Conservation (phyloP, 176 grass and related monocot species). For the Phoenix dactylifera region DNA sequence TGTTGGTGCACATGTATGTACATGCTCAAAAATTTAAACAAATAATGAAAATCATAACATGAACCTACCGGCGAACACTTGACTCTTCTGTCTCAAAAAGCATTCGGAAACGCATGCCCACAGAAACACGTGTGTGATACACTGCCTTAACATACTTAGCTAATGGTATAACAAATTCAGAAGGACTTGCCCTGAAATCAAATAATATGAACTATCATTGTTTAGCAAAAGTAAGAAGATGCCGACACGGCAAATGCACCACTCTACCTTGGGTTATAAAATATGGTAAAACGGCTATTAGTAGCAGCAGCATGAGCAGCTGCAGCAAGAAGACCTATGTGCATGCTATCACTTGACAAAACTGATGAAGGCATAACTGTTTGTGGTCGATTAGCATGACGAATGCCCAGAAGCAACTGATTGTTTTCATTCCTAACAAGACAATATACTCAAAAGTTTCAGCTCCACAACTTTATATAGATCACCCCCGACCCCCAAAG, state of each 20-base stretch:
- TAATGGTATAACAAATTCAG: constrained; percentile 91
- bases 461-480: neutral
- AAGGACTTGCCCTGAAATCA: constrained; percentile 79
- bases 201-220: neutral
- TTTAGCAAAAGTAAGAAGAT: too few relatives aligned
- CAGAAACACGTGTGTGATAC: constrained; percentile 94
- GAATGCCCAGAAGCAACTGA: constrained; percentile 87
- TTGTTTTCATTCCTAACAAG: constrained; percentile 78
- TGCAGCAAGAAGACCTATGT: constrained; percentile 93
- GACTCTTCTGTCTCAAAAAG: constrained; percentile 99
- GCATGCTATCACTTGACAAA: constrained; percentile 99
- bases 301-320: constrained; percentile 93
- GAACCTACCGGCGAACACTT: constrained; percentile 65
- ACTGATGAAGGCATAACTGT: constrained; percentile 98
- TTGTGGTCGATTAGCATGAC: constrained; percentile 79
- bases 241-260: neutral
- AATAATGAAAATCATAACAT: too few relatives aligned
- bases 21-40: too few relatives aligned
- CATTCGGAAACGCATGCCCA: constrained; percentile 98
- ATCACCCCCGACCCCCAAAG: neutral
- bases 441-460: neutral
- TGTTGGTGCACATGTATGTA: too few relatives aligned
- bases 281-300: constrained; percentile 97
- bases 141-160: constrained; percentile 91
- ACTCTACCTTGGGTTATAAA: constrained; percentile 91